These are phyloP conservation scores for Bruguiera gymnorhiza DNA, from an alignment of 345 rosid genomes.

Conservation along the genomic window DNA sequence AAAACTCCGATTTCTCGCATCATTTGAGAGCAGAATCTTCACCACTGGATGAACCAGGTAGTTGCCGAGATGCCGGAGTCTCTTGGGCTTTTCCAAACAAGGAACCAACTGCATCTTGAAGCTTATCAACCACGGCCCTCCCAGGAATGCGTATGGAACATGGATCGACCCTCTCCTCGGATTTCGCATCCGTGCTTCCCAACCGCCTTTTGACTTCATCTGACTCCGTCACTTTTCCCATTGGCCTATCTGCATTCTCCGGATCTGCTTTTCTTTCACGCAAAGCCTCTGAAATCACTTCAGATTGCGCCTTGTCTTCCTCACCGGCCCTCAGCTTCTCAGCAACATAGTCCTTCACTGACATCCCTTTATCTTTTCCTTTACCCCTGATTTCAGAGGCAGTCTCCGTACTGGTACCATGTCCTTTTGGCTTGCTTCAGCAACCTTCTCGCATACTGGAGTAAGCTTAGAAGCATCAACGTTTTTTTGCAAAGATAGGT, in stretches of 20 bases:
- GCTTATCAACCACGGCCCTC: not conserved
- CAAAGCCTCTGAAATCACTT: slow-evolving; percentile 36
- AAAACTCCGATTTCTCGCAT: not conserved
- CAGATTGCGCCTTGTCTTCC: slow-evolving; percentile 64
- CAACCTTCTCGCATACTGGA: slow-evolving; percentile 49
- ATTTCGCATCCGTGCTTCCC: slow-evolving; percentile 28
- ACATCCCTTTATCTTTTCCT: slow-evolving; percentile 45
- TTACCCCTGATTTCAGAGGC: not conserved
- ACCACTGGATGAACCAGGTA: not conserved
- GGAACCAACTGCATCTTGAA: slow-evolving; percentile 47
- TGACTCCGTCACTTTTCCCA: slow-evolving; percentile 47
- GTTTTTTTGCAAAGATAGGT: slow-evolving; percentile 44
- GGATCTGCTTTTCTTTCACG: slow-evolving; percentile 21
- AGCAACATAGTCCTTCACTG: slow-evolving; percentile 44
- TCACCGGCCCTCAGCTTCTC: slow-evolving; percentile 71
- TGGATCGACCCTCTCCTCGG: slow-evolving; percentile 16
- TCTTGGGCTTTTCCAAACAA: slow-evolving; percentile 27
- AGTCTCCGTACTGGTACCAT: slow-evolving; percentile 19
- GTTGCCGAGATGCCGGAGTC: not conserved
- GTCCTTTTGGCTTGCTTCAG: slow-evolving; percentile 45
- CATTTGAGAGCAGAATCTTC: not conserved
- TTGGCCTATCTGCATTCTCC: slow-evolving; percentile 12
- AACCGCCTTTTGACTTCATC: slow-evolving; percentile 48
- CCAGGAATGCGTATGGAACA: not conserved
- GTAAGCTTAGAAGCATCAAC: slow-evolving; percentile 55